Percentiles rank a stretch among this genome's conserved stretches.
Evolutionary conservation across 805 yeast genomes (phyloP).

Genomic region (Barnettozyma sucrosica): DNA sequence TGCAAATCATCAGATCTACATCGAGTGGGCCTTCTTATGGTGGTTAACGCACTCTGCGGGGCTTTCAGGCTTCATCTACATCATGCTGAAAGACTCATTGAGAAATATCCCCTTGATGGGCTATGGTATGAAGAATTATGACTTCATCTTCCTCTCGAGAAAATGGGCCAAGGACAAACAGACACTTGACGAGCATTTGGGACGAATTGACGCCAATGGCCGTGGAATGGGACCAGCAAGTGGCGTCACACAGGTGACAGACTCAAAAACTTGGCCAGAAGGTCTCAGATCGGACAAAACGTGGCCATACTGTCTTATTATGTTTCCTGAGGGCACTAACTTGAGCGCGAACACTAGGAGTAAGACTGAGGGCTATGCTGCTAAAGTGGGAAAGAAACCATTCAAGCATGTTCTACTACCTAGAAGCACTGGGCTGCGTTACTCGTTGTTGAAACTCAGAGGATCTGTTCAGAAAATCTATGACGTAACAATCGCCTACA

Average conservation of each 20-base stretch:
- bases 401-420: slow-evolving; percentile 74
- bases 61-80: slow-evolving; percentile 59
- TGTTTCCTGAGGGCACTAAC: slow-evolving; percentile 96
- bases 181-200: slow-evolving; percentile 49
- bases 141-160: slow-evolving; percentile 74
- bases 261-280: slow-evolving; percentile 12
- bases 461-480: slow-evolving; percentile 54
- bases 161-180: slow-evolving; percentile 79
- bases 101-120: slow-evolving; percentile 71
- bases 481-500: slow-evolving; percentile 80
- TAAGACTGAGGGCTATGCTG: slow-evolving; percentile 53
- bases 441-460: slow-evolving; percentile 51
- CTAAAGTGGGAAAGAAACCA: slow-evolving; percentile 40
- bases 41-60: slow-evolving; percentile 67
- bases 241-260: slow-evolving; percentile 27
- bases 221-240: slow-evolving; percentile 50
- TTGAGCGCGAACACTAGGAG: slow-evolving; percentile 58
- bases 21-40: slow-evolving; percentile 94
- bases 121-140: slow-evolving; percentile 73
- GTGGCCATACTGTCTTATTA: slow-evolving; percentile 62
- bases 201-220: slow-evolving; percentile 54
- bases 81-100: slow-evolving; percentile 74
- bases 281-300: slow-evolving; percentile 26
- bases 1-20: slow-evolving; percentile 90
- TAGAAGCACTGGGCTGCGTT: slow-evolving; percentile 71